These are phyloP conservation scores for Vanrija humicola DNA, from an alignment of 1,284 basidiomycete genomes.

Conservation along the genomic window DNA sequence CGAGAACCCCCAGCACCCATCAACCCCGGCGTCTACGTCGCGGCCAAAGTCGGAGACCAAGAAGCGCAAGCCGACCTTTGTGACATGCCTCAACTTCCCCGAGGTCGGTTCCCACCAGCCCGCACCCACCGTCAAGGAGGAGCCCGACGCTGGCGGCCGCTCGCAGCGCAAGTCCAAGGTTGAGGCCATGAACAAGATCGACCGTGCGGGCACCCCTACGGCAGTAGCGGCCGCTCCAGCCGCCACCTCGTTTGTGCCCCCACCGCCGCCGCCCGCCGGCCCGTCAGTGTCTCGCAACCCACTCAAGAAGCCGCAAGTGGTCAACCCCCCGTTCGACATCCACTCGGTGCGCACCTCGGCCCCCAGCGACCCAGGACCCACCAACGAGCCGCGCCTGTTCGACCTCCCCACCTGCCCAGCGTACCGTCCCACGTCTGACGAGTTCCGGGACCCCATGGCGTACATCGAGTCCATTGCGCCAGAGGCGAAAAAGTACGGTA, in stretches of 20 bases:
- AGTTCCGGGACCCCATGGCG: slow-evolving; percentile 93
- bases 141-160: slow-evolving; percentile 17
- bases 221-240: slow-evolving; percentile 18
- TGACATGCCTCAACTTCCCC: slow-evolving; percentile 34
- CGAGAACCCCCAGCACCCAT: neutral
- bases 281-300: slow-evolving; percentile 28
- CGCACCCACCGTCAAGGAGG: slow-evolving; percentile 9
- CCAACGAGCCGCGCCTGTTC: slow-evolving; percentile 60
- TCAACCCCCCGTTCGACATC: slow-evolving; percentile 38
- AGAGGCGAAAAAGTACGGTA: slow-evolving; percentile 73
- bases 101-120: slow-evolving; percentile 21
- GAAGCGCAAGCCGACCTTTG: slow-evolving; percentile 32
- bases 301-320: slow-evolving; percentile 25
- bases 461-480: slow-evolving; percentile 85
- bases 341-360: slow-evolving; percentile 30
- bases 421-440: slow-evolving; percentile 80
- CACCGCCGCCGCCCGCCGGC: slow-evolving; percentile 15
- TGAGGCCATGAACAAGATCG: slow-evolving; percentile 38
- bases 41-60: slow-evolving; percentile 3
- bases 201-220: slow-evolving; percentile 31
- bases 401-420: slow-evolving; percentile 84
- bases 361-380: slow-evolving; percentile 30
- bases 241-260: slow-evolving; percentile 39
- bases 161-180: slow-evolving; percentile 40
- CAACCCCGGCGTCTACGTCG: neutral